A percentile compares a stretch with the other conserved stretches of the same genome.
Conservation (phyloP, 2,329 filamentous ascomycete genomes). For the Plectosphaerella cucumerina region DNA sequence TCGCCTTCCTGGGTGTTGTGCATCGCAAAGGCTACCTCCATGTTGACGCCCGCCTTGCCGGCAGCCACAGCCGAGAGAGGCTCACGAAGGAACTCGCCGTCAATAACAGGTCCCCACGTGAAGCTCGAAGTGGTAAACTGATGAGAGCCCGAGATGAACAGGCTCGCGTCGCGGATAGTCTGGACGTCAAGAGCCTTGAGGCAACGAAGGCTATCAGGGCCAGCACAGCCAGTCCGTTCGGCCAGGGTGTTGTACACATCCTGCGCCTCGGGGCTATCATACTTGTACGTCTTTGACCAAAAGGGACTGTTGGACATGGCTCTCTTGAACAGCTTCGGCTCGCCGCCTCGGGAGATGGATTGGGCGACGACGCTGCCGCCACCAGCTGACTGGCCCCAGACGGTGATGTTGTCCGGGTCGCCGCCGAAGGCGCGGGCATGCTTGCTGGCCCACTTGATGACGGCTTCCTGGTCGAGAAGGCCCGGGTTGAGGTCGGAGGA, state of each 20-base stretch:
- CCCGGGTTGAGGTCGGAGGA: conserved; percentile 46
- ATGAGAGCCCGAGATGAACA: conserved; percentile 42
- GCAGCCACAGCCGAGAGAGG: conserved; percentile 38
- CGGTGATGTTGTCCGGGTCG: conserved; percentile 18
- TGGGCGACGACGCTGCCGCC: conserved; percentile 15
- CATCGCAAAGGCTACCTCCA: conserved; percentile 44
- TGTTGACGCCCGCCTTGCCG: conserved; percentile 40
- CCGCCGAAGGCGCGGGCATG: conserved; percentile 22
- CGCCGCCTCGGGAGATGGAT: conserved; percentile 7
- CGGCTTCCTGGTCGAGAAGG: conserved; percentile 29
- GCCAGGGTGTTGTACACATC: conserved; percentile 43
- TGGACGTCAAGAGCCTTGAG: conserved; percentile 51
- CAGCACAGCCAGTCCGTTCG: conserved; percentile 41
- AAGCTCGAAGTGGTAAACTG: conserved; percentile 52
- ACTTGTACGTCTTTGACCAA: conserved; percentile 54
- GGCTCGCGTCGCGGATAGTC: conserved; percentile 44
- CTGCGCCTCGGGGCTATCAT: conserved; percentile 47
- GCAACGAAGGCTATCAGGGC: conserved; percentile 44
- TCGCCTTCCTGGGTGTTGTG: conserved; percentile 62
- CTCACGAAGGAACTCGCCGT: conserved; percentile 45
- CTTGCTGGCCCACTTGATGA: conserved; percentile 19
- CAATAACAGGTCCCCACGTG: conserved; percentile 58
- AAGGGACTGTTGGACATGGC: conserved; percentile 43
- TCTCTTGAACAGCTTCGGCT: conserved; percentile 15
- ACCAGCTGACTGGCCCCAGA: conserved; percentile 23